Percentiles rank a stretch among this genome's conserved stretches.
These are phyloP conservation scores for Candida verbasci DNA, from an alignment of 805 yeast species.

Conservation along the genomic window DNA sequence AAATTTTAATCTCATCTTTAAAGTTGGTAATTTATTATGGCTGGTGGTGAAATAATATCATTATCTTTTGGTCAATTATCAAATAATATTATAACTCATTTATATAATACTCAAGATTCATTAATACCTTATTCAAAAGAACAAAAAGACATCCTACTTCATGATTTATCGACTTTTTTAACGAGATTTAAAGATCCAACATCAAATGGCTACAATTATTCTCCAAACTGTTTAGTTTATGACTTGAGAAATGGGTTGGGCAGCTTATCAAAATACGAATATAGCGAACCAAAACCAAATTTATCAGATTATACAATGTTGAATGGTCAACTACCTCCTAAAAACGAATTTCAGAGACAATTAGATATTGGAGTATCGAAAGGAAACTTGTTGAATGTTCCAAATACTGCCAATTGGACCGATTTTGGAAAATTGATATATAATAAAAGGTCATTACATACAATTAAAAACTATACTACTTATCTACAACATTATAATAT, in stretches of 20 bases:
- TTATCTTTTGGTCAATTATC: slow-evolving; percentile 69
- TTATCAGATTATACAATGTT: neutral
- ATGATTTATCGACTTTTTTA: slow-evolving; percentile 40
- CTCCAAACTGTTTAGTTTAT: slow-evolving; percentile 83
- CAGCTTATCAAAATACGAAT: slow-evolving; percentile 53
- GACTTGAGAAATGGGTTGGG: slow-evolving; percentile 80
- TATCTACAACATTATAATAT: slow-evolving; percentile 20
- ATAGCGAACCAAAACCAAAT: slow-evolving; percentile 25
- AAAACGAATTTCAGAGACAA: slow-evolving; percentile 59
- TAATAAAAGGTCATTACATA: slow-evolving; percentile 55
- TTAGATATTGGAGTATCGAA: slow-evolving; percentile 42
- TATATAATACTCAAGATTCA: slow-evolving; percentile 74
- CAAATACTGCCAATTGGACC: slow-evolving; percentile 66
- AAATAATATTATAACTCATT: slow-evolving; percentile 74
- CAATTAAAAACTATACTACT: slow-evolving; percentile 50
- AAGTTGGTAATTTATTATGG: neutral
- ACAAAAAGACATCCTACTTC: slow-evolving; percentile 40
- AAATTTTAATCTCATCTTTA: neutral
- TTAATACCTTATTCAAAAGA: slow-evolving; percentile 50
- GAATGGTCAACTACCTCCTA: slow-evolving; percentile 12
- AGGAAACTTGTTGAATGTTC: slow-evolving; percentile 23
- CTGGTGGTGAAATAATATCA: slow-evolving; percentile 65
- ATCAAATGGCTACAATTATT: slow-evolving; percentile 33
- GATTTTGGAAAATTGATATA: slow-evolving; percentile 69
- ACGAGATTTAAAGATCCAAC: slow-evolving; percentile 17